phyloP scores from a whole-genome alignment of 83 land plant genomes.

The Isoetes engelmannii region DNA sequence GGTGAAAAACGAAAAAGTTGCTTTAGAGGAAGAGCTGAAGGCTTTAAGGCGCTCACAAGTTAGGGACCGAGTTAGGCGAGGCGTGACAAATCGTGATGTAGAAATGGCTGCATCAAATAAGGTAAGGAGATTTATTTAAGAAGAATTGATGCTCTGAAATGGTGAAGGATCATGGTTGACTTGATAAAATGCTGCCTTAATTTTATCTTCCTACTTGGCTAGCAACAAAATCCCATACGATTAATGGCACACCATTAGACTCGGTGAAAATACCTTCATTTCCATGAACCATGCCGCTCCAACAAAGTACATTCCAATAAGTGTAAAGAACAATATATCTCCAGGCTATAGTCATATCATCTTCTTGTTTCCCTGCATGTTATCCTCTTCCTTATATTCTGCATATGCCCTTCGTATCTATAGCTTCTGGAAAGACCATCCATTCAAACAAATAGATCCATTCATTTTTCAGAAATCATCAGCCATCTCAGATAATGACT shows the following conservation, averaged over 20 bases:
- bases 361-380: too few species aligned
- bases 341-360: too few species aligned
- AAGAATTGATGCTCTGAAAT: not conserved
- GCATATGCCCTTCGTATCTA: too few species aligned
- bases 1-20: conserved; percentile 23
- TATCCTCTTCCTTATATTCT: too few species aligned
- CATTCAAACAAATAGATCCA: too few species aligned
- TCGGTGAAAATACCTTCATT: too few species aligned
- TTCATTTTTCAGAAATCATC: too few species aligned
- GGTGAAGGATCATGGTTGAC: not conserved
- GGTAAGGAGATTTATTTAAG: conserved; percentile 16
- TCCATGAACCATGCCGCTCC: too few species aligned
- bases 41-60: conserved; percentile 21
- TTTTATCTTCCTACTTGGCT: not conserved
- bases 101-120: conserved; percentile 29
- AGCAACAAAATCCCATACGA: not conserved
- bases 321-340: too few species aligned
- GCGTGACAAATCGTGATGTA: conserved; percentile 28
- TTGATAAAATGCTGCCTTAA: not conserved
- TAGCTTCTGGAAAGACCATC: too few species aligned
- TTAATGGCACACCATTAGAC: not conserved
- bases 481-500: too few species aligned
- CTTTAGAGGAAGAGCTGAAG: conserved; percentile 31
- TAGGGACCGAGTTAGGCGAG: conserved; percentile 21
- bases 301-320: too few species aligned